Evolutionary conservation across 2,329 filamentous ascomycete species (phyloP), one percentile per base, ranked within the genome.

Genomic region (Alternaria triticina): DNA sequence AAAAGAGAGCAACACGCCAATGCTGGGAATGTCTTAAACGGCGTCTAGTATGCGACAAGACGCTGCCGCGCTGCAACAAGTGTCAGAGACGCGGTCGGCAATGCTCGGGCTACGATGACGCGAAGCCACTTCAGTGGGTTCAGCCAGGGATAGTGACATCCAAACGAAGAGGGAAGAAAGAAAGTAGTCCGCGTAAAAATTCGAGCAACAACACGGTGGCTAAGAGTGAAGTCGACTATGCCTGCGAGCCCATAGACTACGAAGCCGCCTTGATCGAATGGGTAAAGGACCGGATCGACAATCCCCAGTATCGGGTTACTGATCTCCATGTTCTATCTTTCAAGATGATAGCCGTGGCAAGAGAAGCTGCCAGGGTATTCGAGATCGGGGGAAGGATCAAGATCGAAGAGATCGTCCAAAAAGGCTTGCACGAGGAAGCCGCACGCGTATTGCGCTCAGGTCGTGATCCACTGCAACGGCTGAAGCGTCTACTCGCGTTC

Each of bases 21-120:
- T 78, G 75, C 60, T 78, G 75, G 76, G 75, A 74, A 25, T 78
- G 76, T 54, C 64, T 75, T 23, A 74, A 73, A 54, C 70, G 74
- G 13, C 70, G 76, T 2, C 61, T 77, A 25, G 76, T 78, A 1
- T 78, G 76, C 55, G 76, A 78, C 61, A 72, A 70, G n/a, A 71
- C 70, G n/a, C 45, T 73, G 6, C 75, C 76, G 8, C 67, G 68
- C 50, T 78, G 76, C 60, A 74, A 70, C 40, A 78, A 77, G 54
- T 78, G 75, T 64, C 59, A 68, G 20, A 74, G 69, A 49, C 59
- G 65, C 11, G 74, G 76, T 7, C 74, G 66, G 30, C 67, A 73
- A 5, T 78, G 76, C 40, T 74, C 74, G 5, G 76, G 75, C 1
- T 78, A 77, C 46, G 70, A 72, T 23, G 70, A 74, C n/a, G 66